Conservation (phyloP, 73 alveolate genomes). For the Blepharisma stoltei region DNA sequence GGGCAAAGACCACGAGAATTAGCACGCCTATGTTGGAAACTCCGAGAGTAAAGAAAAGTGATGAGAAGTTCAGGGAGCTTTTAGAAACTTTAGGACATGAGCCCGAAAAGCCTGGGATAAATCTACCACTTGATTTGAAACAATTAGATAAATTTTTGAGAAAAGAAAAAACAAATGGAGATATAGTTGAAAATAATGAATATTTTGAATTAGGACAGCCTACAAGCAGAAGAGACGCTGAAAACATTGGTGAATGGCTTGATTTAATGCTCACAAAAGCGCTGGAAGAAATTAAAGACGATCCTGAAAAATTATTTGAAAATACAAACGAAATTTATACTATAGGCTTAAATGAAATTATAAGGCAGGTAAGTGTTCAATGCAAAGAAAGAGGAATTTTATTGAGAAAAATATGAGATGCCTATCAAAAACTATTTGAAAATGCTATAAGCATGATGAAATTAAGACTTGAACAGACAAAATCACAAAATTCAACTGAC, state of each 20-base stretch:
- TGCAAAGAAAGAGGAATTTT: conserved; percentile 30
- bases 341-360: background rate
- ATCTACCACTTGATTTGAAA: too few species aligned
- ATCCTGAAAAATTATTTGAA: conserved; percentile 24
- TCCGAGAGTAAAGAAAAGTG: too few species aligned
- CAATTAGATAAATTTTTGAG: too few species aligned
- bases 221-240: conserved; percentile 12
- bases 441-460: background rate
- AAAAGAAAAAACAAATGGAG: too few species aligned
- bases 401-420: background rate
- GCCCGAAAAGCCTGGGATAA: too few species aligned
- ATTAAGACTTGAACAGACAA: background rate
- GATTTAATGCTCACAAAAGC: background rate
- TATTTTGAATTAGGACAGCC: background rate
- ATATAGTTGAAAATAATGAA: background rate
- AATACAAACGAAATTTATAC: conserved; percentile 10
- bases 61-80: too few species aligned
- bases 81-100: too few species aligned
- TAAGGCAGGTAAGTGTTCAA: conserved; percentile 25
- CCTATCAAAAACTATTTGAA: conserved; percentile 23
- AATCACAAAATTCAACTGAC: background rate
- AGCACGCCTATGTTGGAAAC: too few species aligned
- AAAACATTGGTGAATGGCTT: conserved; percentile 6
- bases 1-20: too few species aligned
- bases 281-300: background rate